Percentiles rank a stretch among this genome's conserved stretches.
Evolutionary conservation across 257 asterid genomes (phyloP).

Genomic region (Solanum chmielewskii): DNA sequence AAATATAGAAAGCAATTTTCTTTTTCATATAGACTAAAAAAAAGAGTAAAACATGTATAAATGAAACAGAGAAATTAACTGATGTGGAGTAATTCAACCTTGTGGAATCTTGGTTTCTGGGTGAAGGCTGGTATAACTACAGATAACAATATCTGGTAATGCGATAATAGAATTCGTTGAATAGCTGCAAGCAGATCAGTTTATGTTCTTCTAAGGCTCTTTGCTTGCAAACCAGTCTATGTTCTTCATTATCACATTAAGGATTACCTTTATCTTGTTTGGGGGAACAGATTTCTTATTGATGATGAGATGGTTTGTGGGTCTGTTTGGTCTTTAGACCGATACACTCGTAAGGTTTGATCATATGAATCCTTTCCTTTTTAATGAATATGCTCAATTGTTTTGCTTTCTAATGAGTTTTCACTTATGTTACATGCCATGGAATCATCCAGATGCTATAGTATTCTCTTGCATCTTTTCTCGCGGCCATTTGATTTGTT

Average conservation of each 20-base stretch:
- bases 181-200: background rate
- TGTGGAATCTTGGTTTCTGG: background rate
- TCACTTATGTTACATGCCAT: background rate
- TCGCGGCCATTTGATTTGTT: background rate
- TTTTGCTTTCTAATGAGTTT: background rate
- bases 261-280: background rate
- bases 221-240: background rate
- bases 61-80: background rate
- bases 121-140: background rate
- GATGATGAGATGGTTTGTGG: background rate
- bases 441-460: background rate
- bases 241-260: background rate
- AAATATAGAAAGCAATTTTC: background rate
- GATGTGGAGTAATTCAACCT: background rate
- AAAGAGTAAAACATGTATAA: background rate
- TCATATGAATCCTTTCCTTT: background rate
- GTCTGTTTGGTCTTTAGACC: background rate
- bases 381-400: background rate
- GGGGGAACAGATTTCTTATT: background rate
- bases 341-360: background rate
- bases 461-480: background rate
- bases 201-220: background rate
- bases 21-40: background rate
- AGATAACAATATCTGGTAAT: background rate
- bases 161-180: background rate